Conservation (phyloP, 2,329 filamentous ascomycete genomes). For the Colletotrichum scovillei region DNA sequence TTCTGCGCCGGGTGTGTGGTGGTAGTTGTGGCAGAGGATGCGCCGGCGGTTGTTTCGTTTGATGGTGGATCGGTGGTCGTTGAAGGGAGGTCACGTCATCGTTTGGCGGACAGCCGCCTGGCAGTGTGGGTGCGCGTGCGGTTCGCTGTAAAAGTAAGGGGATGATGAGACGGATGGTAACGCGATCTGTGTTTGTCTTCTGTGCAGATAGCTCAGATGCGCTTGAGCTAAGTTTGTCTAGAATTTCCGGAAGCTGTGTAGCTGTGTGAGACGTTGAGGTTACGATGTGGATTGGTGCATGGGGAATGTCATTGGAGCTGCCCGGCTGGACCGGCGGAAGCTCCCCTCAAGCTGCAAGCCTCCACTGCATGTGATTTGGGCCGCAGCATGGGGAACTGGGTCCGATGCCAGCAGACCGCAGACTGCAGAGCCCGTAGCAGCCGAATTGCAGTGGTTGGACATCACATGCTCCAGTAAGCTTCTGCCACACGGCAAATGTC, state of each 20-base stretch:
- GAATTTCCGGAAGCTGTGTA: not conserved
- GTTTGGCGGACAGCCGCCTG: conserved; percentile 5
- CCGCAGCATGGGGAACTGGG: conserved; percentile 7
- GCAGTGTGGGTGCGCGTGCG: not conserved
- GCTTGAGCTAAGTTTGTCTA: not conserved
- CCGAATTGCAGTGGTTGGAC: not conserved
- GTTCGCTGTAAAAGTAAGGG: not conserved
- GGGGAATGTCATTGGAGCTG: conserved; percentile 13
- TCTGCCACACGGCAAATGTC: conserved; percentile 3
- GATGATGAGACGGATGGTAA: not conserved
- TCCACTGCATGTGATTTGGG: conserved; percentile 34
- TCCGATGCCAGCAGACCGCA: not conserved
- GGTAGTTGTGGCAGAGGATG: conserved; percentile 16
- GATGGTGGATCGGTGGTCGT: not conserved
- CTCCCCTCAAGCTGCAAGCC: conserved; percentile 3
- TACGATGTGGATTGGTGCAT: not conserved
- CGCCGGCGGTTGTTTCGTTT: conserved; percentile 24
- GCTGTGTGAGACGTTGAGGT: not conserved
- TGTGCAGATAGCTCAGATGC: not conserved
- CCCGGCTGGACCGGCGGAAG: conserved; percentile 4
- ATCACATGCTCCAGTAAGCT: conserved; percentile 16
- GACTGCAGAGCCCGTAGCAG: not conserved
- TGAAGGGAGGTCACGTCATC: conserved; percentile 32
- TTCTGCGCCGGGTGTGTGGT: not conserved
- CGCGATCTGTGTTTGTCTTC: not conserved